Evolutionary conservation across 306 rosid species (phyloP).

Genomic region (Cicer pinnatifidum): DNA sequence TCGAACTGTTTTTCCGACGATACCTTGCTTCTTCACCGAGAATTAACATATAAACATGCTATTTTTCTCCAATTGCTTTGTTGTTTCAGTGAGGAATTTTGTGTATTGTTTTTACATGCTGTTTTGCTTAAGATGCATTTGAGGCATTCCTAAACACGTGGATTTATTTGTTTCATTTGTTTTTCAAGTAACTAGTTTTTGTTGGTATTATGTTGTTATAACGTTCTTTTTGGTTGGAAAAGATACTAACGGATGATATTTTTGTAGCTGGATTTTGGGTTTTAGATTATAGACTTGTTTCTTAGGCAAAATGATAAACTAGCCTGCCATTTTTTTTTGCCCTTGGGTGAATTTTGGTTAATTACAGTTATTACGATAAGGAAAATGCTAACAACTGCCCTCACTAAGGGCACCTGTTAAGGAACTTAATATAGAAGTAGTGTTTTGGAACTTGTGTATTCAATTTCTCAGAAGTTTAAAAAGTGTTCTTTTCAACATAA

Average conservation of each 20-base stretch:
- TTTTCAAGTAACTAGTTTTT: slow-evolving; percentile 1
- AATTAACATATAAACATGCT: slow-evolving; percentile 19
- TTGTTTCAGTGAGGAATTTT: slow-evolving; percentile 23
- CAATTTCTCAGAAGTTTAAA: too few species aligned
- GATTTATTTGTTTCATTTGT: slow-evolving; percentile 2
- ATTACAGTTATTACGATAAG: background rate
- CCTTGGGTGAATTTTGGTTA: slow-evolving; percentile 23
- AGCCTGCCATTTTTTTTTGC: background rate
- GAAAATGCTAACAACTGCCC: too few species aligned
- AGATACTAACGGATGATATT: background rate
- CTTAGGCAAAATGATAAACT: slow-evolving; percentile 25
- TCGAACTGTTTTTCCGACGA: background rate
- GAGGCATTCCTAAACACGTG: background rate
- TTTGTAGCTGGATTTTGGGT: background rate
- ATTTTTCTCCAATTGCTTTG: slow-evolving; percentile 19
- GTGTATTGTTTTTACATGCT: background rate
- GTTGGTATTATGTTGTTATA: background rate
- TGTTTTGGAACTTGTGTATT: too few species aligned
- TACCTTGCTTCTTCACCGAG: slow-evolving; percentile 28
- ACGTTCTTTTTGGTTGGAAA: background rate
- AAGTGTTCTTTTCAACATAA: too few species aligned
- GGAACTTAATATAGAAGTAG: too few species aligned
- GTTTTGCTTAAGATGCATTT: slow-evolving; percentile 25
- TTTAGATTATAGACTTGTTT: slow-evolving; percentile 10
- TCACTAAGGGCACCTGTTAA: too few species aligned